These are phyloP conservation scores for Cordyceps fumosorosea DNA, from an alignment of 2,329 filamentous ascomycete species.

Conservation along the genomic window DNA sequence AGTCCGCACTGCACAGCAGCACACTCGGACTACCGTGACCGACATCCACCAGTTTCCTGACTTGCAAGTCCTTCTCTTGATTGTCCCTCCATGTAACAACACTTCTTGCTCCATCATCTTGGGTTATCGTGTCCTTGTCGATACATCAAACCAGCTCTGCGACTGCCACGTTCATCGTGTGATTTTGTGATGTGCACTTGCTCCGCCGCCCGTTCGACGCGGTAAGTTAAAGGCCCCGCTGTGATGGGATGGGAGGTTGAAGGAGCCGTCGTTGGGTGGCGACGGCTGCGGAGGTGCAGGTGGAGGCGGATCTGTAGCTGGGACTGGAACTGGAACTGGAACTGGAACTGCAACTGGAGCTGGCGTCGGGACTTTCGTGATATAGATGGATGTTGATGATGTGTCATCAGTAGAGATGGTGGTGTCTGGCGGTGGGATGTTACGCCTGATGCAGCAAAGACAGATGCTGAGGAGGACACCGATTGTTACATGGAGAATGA, in stretches of 20 bases:
- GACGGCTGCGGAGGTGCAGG: neutral
- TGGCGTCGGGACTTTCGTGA: slow-evolving; percentile 16
- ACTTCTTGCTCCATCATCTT: neutral
- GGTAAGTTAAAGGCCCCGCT: neutral
- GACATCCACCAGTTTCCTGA: neutral
- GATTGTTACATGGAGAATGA: slow-evolving; percentile 4
- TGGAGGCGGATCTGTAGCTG: too few species aligned
- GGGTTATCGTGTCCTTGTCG: neutral
- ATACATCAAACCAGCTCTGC: neutral
- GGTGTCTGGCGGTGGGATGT: neutral
- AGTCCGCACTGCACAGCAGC: neutral
- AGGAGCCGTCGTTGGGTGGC: neutral
- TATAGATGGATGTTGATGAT: neutral
- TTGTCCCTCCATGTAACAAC: neutral
- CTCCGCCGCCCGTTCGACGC: neutral
- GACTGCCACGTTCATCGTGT: neutral
- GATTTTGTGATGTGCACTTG: neutral
- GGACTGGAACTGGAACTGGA: neutral
- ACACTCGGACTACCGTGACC: neutral
- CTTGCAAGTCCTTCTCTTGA: neutral
- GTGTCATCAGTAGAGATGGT: neutral
- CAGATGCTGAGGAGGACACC: slow-evolving; percentile 1
- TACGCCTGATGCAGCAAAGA: neutral
- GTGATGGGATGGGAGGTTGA: neutral
- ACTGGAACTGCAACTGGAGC: slow-evolving; percentile 19